Percentiles rank a stretch among this genome's conserved stretches.
Evolutionary conservation across 179 eudicot species (phyloP).

Genomic region (Actinidia chinensis): DNA sequence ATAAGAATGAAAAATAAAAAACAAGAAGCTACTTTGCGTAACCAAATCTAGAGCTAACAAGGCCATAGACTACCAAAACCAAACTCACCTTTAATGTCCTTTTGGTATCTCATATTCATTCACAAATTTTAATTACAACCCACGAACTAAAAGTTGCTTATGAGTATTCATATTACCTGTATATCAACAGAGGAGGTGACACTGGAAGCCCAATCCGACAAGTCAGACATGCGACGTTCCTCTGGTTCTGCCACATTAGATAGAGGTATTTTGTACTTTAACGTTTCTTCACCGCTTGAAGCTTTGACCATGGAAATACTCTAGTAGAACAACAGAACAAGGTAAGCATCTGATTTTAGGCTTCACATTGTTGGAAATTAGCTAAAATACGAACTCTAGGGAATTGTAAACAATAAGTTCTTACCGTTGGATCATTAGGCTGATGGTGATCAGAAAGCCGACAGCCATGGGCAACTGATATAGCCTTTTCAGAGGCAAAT

Average conservation of each 20-base stretch:
- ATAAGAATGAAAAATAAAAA: background rate
- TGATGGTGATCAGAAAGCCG: slow-evolving; percentile 61
- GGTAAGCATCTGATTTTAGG: background rate
- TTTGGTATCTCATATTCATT: background rate
- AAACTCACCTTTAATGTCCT: background rate
- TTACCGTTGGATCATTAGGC: slow-evolving; percentile 39
- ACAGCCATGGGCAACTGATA: slow-evolving; percentile 40
- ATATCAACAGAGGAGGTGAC: slow-evolving; percentile 64
- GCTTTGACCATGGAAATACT: slow-evolving; percentile 30
- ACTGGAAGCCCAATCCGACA: slow-evolving; percentile 91
- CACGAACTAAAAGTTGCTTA: background rate
- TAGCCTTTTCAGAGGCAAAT: slow-evolving; percentile 23
- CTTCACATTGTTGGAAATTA: background rate
- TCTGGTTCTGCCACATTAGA: slow-evolving; percentile 60
- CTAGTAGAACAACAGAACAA: slow-evolving; percentile 27
- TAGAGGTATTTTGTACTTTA: slow-evolving; percentile 35
- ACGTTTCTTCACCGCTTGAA: slow-evolving; percentile 41
- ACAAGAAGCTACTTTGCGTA: no score
- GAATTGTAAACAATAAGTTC: background rate
- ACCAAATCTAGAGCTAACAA: no score
- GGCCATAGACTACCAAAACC: background rate
- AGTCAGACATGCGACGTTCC: slow-evolving; percentile 93
- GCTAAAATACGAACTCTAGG: background rate
- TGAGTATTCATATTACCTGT: slow-evolving; percentile 44
- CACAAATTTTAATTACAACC: background rate